These are phyloP conservation scores for Logfia minima DNA, from an alignment of 129 eudicot genomes.

Conservation along the genomic window DNA sequence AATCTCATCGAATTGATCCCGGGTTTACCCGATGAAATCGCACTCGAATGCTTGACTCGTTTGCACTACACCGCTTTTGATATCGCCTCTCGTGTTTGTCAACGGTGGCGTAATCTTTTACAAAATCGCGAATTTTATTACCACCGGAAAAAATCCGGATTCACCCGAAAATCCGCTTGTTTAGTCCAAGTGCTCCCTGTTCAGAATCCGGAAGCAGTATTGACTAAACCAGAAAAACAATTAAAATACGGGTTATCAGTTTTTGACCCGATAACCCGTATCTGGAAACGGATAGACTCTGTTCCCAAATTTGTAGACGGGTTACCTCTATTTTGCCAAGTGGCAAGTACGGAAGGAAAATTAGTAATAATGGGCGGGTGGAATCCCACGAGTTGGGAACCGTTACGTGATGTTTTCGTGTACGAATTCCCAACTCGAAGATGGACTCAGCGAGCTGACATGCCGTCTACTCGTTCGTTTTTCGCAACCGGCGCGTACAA, in stretches of 20 bases:
- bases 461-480: slow-evolving; percentile 71
- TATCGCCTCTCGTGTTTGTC: slow-evolving; percentile 54
- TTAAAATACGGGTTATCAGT: slow-evolving; percentile 60
- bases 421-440: slow-evolving; percentile 71
- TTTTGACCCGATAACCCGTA: slow-evolving; percentile 46
- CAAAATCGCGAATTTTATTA: slow-evolving; percentile 55
- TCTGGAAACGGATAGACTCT: slow-evolving; percentile 64
- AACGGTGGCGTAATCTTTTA: slow-evolving; percentile 58
- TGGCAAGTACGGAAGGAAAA: slow-evolving; percentile 70
- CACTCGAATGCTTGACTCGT: slow-evolving; percentile 78
- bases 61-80: slow-evolving; percentile 57
- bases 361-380: slow-evolving; percentile 85
- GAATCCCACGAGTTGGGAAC: slow-evolving; percentile 72
- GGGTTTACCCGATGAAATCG: slow-evolving; percentile 71
- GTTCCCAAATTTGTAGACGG: slow-evolving; percentile 61
- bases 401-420: slow-evolving; percentile 58
- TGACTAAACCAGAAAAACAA: slow-evolving; percentile 36
- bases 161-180: slow-evolving; percentile 53
- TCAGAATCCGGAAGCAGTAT: not conserved
- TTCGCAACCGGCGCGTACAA: slow-evolving; percentile 60
- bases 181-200: slow-evolving; percentile 59
- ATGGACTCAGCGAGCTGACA: slow-evolving; percentile 63
- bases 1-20: slow-evolving; percentile 55
- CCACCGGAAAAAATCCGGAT: slow-evolving; percentile 51
- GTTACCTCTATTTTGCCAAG: slow-evolving; percentile 75